Base-by-base conservation (phyloP, 441 rosid genomes). In the Jatropha multifida region DNA sequence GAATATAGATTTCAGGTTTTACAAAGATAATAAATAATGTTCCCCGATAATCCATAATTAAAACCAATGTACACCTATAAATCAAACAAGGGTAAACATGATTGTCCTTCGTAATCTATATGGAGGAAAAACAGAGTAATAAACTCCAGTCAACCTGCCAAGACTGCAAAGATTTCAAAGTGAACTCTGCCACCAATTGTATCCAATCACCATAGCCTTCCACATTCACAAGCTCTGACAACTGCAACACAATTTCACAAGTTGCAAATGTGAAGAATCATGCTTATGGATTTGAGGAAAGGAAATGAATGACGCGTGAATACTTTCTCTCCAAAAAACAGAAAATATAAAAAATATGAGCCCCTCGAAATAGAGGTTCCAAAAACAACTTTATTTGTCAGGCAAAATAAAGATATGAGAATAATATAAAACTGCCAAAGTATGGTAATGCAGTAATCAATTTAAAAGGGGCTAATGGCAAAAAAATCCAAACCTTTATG, bases 191-290 rank as follows among this genome's bases (percentile, higher is more conserved):
- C 51, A 97, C 96, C 85, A 94, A 81, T 46, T 80, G 96, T 86
- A 97, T 97, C 99, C 99, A 97, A 69, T 94, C 99, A 85, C 96
- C 84, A 68, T 97, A 97, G 72, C 99, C 99, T 69, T 94, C 98
- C 84, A 94, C 89, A 77, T 89, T 97, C 86, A 94, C 97, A 82
- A 97, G 98, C 89, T 97, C 99, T 54, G 98, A 92, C 84, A 97
- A 83, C 99, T 97, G 94, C 84, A 79, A 83, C 72, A 83, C 74
- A 66, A 85, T 75, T 72, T 77, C 56, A 79, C 66, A 65, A 68
- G 81, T 73, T 61, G 61, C 65, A 55, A 81, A 76, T 46, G 59
- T 71, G 23, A 56, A 52, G 60, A 38, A 11, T 49, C 38, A 74
- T 51, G 52, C 32, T 61, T 48, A 42, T 18, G 27, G 55, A 42